A percentile compares a stretch with the other conserved stretches of the same genome.
These are phyloP conservation scores for Glycine latifolia DNA, from an alignment of 306 rosid genomes.

Conservation along the genomic window DNA sequence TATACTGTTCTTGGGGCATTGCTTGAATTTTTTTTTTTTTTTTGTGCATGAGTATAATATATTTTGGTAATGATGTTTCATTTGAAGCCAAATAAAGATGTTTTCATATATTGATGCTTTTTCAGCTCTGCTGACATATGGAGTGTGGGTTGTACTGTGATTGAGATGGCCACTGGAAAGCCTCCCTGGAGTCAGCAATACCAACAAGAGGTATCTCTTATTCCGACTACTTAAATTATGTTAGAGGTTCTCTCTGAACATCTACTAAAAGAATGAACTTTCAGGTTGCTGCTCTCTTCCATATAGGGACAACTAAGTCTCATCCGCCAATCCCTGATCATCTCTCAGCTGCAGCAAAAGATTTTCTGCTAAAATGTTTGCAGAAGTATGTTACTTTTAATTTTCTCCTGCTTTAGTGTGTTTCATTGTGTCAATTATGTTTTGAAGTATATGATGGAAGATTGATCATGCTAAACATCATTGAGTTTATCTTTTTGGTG, in stretches of 20 bases:
- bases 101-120: constrained; percentile 38
- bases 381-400: constrained; percentile 72
- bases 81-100: constrained; percentile 44
- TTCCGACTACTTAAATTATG: constrained; percentile 32
- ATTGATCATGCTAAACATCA: constrained; percentile 25
- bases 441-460: constrained; percentile 20
- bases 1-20: constrained; percentile 16
- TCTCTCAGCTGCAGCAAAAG: constrained; percentile 85
- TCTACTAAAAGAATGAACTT: constrained; percentile 55
- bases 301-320: constrained; percentile 96
- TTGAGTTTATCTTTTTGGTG: background rate
- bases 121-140: constrained; percentile 99
- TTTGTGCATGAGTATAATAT: background rate
- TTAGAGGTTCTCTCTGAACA: constrained; percentile 33
- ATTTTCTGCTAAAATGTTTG: constrained; percentile 91
- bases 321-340: constrained; percentile 99
- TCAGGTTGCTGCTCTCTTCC: constrained; percentile 98
- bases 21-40: constrained; percentile 10
- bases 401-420: constrained; percentile 33
- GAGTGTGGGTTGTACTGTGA: constrained; percentile 99
- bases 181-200: constrained; percentile 99
- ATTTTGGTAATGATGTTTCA: constrained; percentile 21
- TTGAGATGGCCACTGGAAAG: constrained; percentile 99
- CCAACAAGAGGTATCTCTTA: constrained; percentile 81
- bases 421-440: constrained; percentile 9